phyloP scores from a whole-genome alignment of 257 asterid genomes.

The Anisodus acutangulus region DNA sequence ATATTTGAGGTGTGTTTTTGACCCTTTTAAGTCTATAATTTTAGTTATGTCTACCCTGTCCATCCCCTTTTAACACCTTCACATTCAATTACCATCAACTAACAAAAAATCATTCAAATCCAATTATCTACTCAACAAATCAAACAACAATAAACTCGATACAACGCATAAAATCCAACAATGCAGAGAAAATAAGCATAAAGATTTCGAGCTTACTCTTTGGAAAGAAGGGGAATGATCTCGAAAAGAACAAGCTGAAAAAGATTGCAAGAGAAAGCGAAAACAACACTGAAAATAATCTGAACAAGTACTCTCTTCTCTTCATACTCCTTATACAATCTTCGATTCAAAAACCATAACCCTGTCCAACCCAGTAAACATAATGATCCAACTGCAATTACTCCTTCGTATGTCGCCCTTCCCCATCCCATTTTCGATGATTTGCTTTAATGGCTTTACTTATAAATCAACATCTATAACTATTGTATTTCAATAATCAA shows the following conservation, averaged over 20 bases:
- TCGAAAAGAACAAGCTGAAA: slow-evolving; percentile 94
- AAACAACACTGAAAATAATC: slow-evolving; percentile 94
- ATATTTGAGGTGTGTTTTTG: too few relatives aligned
- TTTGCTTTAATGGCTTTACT: not conserved
- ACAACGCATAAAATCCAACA: not conserved
- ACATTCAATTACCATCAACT: not conserved
- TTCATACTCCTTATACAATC: slow-evolving; percentile 95
- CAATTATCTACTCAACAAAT: not conserved
- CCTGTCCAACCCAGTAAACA: slow-evolving; percentile 88
- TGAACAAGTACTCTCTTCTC: slow-evolving; percentile 94
- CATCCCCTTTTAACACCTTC: too few relatives aligned
- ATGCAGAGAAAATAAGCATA: not conserved
- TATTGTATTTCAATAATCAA: not conserved
- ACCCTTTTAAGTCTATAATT: too few relatives aligned
- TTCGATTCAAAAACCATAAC: slow-evolving; percentile 86
- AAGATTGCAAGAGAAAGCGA: slow-evolving; percentile 94
- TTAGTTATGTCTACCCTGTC: too few relatives aligned
- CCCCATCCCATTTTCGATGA: slow-evolving; percentile 78
- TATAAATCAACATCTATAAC: not conserved
- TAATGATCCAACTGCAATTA: slow-evolving; percentile 77
- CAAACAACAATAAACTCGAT: slow-evolving; percentile 11
- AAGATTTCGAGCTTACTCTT: slow-evolving; percentile 50
- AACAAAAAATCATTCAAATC: not conserved
- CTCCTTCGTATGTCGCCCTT: slow-evolving; percentile 66
- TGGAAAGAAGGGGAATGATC: slow-evolving; percentile 87